phyloP scores from a whole-genome alignment of 1,284 basidiomycete genomes.

The Rhodofomes roseus region DNA sequence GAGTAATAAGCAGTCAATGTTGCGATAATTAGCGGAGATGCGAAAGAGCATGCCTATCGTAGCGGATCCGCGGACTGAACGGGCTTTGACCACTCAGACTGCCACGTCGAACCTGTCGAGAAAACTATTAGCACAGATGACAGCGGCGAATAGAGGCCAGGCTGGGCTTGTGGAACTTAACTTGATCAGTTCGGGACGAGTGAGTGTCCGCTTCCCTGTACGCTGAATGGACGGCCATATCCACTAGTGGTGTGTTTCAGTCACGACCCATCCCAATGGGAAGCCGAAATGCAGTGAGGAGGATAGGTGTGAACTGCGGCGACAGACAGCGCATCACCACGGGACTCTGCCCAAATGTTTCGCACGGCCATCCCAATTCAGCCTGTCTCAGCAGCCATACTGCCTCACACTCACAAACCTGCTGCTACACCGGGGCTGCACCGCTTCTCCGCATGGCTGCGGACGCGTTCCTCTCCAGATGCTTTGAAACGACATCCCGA shows the following conservation, averaged over 20 bases:
- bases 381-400: neutral
- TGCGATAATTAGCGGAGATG: neutral
- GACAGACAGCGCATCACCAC: neutral
- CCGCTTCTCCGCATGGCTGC: neutral
- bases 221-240: neutral
- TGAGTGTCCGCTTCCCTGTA: neutral
- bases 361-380: neutral
- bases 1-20: neutral
- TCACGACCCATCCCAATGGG: neutral
- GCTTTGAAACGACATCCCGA: neutral
- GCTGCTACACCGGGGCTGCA: neutral
- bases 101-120: constrained; percentile 2
- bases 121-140: neutral
- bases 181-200: neutral
- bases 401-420: neutral
- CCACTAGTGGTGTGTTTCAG: neutral
- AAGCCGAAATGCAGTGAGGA: neutral
- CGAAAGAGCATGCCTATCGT: neutral
- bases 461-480: neutral
- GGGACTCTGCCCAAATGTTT: neutral
- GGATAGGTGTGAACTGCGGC: neutral
- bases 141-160: neutral
- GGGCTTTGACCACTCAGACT: neutral
- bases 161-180: neutral
- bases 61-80: neutral